These are phyloP conservation scores for Fusarium aywerte DNA, from an alignment of 2,329 filamentous ascomycete genomes.

Conservation along the genomic window DNA sequence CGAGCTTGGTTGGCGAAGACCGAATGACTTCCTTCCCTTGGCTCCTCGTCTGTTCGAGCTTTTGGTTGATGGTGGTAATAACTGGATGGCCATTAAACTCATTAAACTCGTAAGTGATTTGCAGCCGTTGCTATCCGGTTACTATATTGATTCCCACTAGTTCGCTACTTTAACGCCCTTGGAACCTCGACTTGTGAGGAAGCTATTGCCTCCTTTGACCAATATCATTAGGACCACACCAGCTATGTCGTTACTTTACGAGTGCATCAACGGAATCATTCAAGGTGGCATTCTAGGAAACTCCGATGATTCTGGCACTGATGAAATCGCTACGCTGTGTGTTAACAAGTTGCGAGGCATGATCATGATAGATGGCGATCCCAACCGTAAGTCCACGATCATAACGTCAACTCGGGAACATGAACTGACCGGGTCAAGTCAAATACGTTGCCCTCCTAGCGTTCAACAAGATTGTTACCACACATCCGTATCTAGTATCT, in stretches of 20 bases:
- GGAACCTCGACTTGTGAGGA: constrained; percentile 90
- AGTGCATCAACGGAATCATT: constrained; percentile 98
- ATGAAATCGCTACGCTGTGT: constrained; percentile 92
- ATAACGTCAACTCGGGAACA: not conserved
- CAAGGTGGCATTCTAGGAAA: constrained; percentile 93
- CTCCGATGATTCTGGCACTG: constrained; percentile 82
- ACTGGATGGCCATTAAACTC: constrained; percentile 99
- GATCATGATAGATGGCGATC: constrained; percentile 92
- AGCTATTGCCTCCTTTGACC: constrained; percentile 88
- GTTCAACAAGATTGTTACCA: constrained; percentile 92
- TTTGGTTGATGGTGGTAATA: constrained; percentile 90
- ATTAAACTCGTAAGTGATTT: constrained; percentile 83
- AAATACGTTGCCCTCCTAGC: constrained; percentile 97
- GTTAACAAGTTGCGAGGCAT: constrained; percentile 93
- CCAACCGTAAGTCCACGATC: constrained; percentile 75
- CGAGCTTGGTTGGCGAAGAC: constrained; percentile 92
- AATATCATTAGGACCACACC: constrained; percentile 94
- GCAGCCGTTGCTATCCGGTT: not conserved
- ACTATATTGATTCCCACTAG: constrained; percentile 56
- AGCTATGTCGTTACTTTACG: constrained; percentile 97
- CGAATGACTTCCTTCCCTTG: constrained; percentile 91
- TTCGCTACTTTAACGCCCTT: constrained; percentile 95
- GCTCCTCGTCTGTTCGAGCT: constrained; percentile 93
- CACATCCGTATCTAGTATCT: constrained; percentile 87
- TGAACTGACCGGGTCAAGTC: constrained; percentile 62